These are phyloP conservation scores for Fusarium humuli DNA, from an alignment of 2,329 filamentous ascomycete species.

Conservation along the genomic window DNA sequence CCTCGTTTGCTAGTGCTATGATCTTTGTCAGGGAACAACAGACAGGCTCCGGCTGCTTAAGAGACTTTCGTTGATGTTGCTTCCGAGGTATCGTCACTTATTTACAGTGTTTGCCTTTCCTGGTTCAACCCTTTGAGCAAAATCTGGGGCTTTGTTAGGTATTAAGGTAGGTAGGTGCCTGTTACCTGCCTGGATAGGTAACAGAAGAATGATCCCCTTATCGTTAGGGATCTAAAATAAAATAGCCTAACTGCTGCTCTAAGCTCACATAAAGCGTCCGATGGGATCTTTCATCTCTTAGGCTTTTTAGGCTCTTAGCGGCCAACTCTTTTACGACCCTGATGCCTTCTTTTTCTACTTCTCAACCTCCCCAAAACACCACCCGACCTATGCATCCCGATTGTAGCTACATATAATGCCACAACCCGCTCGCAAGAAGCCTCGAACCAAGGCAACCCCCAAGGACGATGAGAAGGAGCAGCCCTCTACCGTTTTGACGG, in stretches of 20 bases:
- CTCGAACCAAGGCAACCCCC: conserved; percentile 27
- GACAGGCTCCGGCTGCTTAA: conserved; percentile 9
- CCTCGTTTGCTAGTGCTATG: conserved; percentile 16
- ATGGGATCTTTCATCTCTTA: neutral
- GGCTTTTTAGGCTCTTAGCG: neutral
- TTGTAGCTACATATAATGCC: conserved; percentile 15
- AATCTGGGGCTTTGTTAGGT: neutral
- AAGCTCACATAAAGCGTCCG: neutral
- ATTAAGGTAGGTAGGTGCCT: neutral
- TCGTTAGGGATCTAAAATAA: neutral
- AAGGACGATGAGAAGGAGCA: conserved; percentile 34
- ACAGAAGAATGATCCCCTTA: neutral
- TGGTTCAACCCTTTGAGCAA: neutral
- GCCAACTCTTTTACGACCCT: neutral
- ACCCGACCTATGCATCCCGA: neutral
- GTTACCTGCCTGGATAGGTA: neutral
- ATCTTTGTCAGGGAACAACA: conserved; percentile 6
- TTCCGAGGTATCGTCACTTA: neutral
- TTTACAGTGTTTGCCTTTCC: conserved; percentile 4
- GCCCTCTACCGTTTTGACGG: conserved; percentile 46
- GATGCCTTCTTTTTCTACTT: neutral
- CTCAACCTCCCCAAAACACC: neutral
- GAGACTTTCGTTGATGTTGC: conserved; percentile 3
- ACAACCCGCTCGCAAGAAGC: conserved; percentile 32
- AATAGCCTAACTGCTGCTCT: neutral